Evolutionary conservation across 2,329 filamentous ascomycete species (phyloP).

Genomic region (Penicillium concentricum): DNA sequence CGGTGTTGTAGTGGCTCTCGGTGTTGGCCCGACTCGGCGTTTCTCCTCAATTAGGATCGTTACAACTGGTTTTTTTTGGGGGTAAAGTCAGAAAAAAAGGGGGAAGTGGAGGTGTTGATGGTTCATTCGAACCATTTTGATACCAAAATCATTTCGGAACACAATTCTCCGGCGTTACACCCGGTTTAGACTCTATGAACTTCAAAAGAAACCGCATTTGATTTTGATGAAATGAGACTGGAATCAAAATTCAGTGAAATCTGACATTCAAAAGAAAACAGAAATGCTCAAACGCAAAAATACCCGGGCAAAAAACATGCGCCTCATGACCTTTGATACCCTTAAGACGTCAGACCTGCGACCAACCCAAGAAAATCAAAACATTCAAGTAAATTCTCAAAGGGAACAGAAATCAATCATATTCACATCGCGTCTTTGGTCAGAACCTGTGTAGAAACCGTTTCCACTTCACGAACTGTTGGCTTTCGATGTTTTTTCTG

Average conservation of each 20-base stretch:
- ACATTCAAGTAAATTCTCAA: too few species aligned
- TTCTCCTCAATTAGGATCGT: neutral
- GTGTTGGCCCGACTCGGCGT: constrained; percentile 14
- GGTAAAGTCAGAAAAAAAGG: neutral
- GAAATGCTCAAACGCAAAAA: neutral
- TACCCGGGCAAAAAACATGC: neutral
- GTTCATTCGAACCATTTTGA: neutral
- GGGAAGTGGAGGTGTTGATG: neutral
- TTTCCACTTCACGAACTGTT: neutral
- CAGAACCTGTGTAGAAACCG: neutral
- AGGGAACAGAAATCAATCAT: neutral
- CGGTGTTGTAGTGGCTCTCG: constrained; percentile 13
- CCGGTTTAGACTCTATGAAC: neutral
- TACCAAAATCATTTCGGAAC: neutral
- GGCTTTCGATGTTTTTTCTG: constrained; percentile 16
- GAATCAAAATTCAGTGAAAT: neutral
- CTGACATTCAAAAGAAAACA: neutral
- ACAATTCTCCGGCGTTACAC: neutral
- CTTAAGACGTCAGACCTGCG: neutral
- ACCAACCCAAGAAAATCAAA: neutral
- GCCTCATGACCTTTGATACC: neutral
- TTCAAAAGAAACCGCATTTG: neutral
- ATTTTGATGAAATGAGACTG: neutral
- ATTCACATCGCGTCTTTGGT: neutral
- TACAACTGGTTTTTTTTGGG: neutral